phyloP scores from a whole-genome alignment of 345 rosid species.

The Dimocarpus longan region DNA sequence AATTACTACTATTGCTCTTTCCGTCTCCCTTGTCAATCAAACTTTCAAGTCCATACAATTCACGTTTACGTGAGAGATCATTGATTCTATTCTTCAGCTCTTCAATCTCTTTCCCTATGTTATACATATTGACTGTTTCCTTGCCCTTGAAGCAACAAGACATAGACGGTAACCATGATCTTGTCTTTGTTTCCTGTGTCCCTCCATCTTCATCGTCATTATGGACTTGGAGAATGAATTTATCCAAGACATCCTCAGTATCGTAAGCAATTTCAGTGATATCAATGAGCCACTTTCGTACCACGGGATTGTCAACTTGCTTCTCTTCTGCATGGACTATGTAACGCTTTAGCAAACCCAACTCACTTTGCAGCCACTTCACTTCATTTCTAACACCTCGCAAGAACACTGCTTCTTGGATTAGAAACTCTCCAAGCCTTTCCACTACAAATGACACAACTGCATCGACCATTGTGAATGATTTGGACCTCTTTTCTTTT shows the following conservation, averaged over 20 bases:
- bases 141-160: constrained; percentile 4
- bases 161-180: background rate
- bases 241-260: constrained; percentile 38
- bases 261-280: constrained; percentile 39
- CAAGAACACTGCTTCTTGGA: constrained; percentile 12
- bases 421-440: constrained; percentile 27
- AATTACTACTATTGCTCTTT: background rate
- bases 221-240: constrained; percentile 19
- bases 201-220: too few species aligned
- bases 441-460: constrained; percentile 30
- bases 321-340: constrained; percentile 38
- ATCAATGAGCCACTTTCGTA: constrained; percentile 34
- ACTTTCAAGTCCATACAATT: constrained; percentile 14
- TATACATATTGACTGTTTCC: background rate
- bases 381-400: constrained; percentile 17
- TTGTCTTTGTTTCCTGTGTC: background rate
- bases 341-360: constrained; percentile 33
- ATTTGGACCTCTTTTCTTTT: too few species aligned
- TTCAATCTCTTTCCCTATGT: constrained; percentile 15
- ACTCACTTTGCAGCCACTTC: constrained; percentile 33
- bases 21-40: background rate
- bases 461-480: constrained; percentile 26
- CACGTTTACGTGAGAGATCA: constrained; percentile 20
- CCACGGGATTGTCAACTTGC: constrained; percentile 29
- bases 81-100: constrained; percentile 13